Base-by-base conservation (phyloP, 176 grass and related monocot genomes). In the Paspalum vaginatum region DNA sequence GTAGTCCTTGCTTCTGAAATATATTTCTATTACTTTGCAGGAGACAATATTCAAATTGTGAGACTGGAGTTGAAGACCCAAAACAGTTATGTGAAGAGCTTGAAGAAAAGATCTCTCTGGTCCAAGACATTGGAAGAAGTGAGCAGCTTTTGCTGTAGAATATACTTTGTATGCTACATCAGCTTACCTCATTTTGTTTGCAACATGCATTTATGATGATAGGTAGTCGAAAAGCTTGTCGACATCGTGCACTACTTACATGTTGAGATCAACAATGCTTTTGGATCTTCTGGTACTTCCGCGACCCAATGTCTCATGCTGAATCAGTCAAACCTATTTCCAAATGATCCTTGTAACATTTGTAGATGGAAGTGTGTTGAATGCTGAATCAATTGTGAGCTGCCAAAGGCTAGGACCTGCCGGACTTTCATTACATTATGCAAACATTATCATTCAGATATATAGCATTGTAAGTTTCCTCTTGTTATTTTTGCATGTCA, bases 91-190 rank as follows among this genome's bases (percentile, higher is more conserved):
- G 96, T 99, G 27, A 95, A 94, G 69, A 93, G 76, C 77, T 89
- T 99, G 85, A 91, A 99, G 86, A 99, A 89, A 87, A 89, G 88
- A 89, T 95, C 96, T 88, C 84, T 99, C 57, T 99, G 96, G 96
- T 91, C 90, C 61, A 95, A 84, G 69, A 91, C 79, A 61, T 80
- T 99, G 68, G 96, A 99, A 90, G 86, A 93, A 42, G 95, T 98
- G 76, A 51, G 81, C 63, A 84, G 39, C 11, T 72, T 63, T 61
- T 69, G 26, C 59, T 79, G 16, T 70, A 66, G 11, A 77, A 51
- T 91, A 76, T 22, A 9, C 27, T 80, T 57, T 25, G 54, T 75
- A 56, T 81, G 25, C 11, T 75, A 32, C 3, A 20, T 54, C 20
- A 79, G 37, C 32, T 26, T 64, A 1, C 41, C 42, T 59, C 9